Conservation (phyloP, 306 rosid genomes). For the Betula pendula region DNA sequence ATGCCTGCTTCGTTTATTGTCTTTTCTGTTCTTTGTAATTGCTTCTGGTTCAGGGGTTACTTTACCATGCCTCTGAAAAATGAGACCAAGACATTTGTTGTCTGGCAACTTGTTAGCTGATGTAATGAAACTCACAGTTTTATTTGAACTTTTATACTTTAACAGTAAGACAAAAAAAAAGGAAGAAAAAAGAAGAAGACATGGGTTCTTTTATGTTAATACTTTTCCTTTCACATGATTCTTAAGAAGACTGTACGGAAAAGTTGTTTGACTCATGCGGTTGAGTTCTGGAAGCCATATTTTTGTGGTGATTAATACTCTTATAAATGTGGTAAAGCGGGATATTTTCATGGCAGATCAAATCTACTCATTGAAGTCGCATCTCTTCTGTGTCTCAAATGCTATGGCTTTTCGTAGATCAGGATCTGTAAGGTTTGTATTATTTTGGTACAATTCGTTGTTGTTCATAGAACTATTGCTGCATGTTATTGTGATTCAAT, state of each 20-base stretch:
- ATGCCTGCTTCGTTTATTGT: neutral
- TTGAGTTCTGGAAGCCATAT: constrained; percentile 20
- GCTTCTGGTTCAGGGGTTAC: neutral
- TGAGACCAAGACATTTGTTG: neutral
- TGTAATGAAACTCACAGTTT: constrained; percentile 40
- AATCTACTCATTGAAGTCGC: constrained; percentile 19
- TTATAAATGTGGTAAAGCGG: constrained; percentile 4
- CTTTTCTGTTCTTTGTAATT: neutral
- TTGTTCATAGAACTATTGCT: neutral
- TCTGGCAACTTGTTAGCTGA: neutral
- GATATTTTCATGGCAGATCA: constrained; percentile 21
- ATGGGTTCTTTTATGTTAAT: neutral
- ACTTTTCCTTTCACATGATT: constrained; percentile 50
- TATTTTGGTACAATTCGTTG: neutral
- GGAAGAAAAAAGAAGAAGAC: neutral
- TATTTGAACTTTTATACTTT: neutral
- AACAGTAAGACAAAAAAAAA: neutral
- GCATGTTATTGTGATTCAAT: neutral
- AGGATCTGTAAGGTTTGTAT: constrained; percentile 50
- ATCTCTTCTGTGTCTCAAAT: neutral
- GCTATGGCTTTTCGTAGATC: constrained; percentile 41
- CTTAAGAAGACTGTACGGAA: constrained; percentile 20
- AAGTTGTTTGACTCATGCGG: constrained; percentile 26
- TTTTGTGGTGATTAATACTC: constrained; percentile 7
- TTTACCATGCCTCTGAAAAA: neutral